Base-by-base conservation (phyloP, 2,329 filamentous ascomycete genomes). In the Colletotrichum endophyticum region DNA sequence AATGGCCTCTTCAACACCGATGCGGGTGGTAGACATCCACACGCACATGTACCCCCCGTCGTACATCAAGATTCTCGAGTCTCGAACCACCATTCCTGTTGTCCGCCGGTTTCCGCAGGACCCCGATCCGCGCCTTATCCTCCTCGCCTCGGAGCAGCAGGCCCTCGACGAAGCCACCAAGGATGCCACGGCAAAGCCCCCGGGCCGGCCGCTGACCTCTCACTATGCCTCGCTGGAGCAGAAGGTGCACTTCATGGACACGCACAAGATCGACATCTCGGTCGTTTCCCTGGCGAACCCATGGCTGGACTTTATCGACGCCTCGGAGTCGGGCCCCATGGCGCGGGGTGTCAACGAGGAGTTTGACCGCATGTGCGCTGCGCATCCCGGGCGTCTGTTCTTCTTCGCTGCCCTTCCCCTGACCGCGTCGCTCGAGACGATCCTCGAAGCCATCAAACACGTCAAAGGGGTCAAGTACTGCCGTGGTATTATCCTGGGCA, bases 281-380 rank as follows among this genome's bases (percentile, higher is more conserved):
- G 94, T 98, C 67, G 92, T 98, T 78, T 97, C 95, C 1, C 92
- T 98, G 27, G 96, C 96, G 16, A 98, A 98, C 82, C 96, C 96
- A 0, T 98, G 96, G 96, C 90, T 98, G 3, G 96, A 98, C 85
- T 98, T 98, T 82, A 86, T 98, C 1, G 83, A 88, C 12, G 82
- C 91, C 0, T 83, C 87, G 6, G 91, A 93, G 78, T 94, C 95
- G 0, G 91, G 90, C 3, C 83, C 85, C 34, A 92, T 93, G 66
- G 95, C 95, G 1, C 82, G 86, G 70, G 88, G 88, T 1, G 93
- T 98, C 83, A 98, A 98, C 84, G 88, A 93, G 79, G 95, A 96
- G 79, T 93, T 98, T 69, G 91, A 95, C 66, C 81, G 83, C 61
- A 93, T 95, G 84, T 98, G 96, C 85, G 87, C 86, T 8, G 83